These are phyloP conservation scores for Kwoniella bestiolae DNA, from an alignment of 768 basidiomycete genomes.

Conservation along the genomic window DNA sequence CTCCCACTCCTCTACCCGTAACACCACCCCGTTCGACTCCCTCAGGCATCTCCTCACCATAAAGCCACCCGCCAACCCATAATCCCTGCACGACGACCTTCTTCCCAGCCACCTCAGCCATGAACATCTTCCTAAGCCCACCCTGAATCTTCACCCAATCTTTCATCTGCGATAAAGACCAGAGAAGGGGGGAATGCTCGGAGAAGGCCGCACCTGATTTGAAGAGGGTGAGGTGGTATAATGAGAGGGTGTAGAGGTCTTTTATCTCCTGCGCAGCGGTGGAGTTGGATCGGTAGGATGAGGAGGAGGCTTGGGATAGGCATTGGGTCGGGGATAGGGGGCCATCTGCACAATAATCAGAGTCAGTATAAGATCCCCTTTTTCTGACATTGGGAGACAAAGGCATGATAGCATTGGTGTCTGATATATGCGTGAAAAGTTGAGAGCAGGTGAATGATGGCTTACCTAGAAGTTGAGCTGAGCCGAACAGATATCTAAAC, in stretches of 20 bases:
- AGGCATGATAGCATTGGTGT: no score
- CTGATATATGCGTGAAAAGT: slow-evolving; percentile 6
- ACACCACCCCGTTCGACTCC: background rate
- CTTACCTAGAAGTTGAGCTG: slow-evolving; percentile 69
- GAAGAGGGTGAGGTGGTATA: slow-evolving; percentile 37
- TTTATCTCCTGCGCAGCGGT: slow-evolving; percentile 66
- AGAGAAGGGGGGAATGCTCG: slow-evolving; percentile 68
- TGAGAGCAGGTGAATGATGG: slow-evolving; percentile 2
- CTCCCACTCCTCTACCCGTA: background rate
- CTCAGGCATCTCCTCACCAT: slow-evolving; percentile 38
- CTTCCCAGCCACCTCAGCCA: slow-evolving; percentile 91
- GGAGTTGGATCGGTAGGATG: slow-evolving; percentile 18
- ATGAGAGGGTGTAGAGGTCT: slow-evolving; percentile 45
- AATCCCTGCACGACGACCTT: slow-evolving; percentile 96
- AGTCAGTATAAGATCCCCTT: no score
- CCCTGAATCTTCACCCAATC: slow-evolving; percentile 88
- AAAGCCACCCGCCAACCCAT: slow-evolving; percentile 47
- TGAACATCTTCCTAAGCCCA: slow-evolving; percentile 94
- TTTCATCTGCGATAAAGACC: slow-evolving; percentile 83
- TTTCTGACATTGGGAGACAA: no score
- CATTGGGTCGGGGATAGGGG: slow-evolving; percentile 32
- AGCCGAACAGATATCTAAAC: slow-evolving; percentile 78
- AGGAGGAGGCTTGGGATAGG: slow-evolving; percentile 27
- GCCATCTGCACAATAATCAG: slow-evolving; percentile 23
- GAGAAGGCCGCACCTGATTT: slow-evolving; percentile 43